Evolutionary conservation across 2,329 filamentous ascomycete species (phyloP).

Genomic region (Tolypocladium nubicola): DNA sequence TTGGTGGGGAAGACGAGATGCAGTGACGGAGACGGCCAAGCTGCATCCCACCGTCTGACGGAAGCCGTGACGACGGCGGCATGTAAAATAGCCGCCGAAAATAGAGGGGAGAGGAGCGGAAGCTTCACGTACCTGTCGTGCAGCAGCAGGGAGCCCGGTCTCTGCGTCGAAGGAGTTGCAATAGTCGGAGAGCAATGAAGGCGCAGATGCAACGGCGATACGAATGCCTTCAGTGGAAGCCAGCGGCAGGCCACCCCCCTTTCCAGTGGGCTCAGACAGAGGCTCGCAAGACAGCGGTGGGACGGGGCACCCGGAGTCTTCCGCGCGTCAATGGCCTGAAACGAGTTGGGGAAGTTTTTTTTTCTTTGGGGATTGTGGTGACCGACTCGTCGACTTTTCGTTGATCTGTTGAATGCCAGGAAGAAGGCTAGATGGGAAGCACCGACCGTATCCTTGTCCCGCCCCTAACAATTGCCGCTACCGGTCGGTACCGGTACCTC

Average conservation of each 20-base stretch:
- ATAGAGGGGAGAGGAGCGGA: neutral
- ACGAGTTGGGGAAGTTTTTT: slow-evolving; percentile 8
- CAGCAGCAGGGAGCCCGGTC: neutral
- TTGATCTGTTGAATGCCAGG: slow-evolving; percentile 8
- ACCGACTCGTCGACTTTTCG: slow-evolving; percentile 1
- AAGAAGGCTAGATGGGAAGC: neutral
- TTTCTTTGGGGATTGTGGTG: slow-evolving; percentile 5
- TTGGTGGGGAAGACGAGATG: neutral
- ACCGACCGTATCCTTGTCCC: slow-evolving; percentile 4
- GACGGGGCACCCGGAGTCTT: neutral
- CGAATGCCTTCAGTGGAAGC: neutral
- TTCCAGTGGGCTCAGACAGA: neutral
- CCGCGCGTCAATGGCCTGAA: slow-evolving; percentile 4
- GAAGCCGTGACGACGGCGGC: neutral
- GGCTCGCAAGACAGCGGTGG: neutral
- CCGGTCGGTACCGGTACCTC: slow-evolving; percentile 5
- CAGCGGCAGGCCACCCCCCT: neutral
- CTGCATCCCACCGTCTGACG: slow-evolving; percentile 4
- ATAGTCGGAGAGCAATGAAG: neutral
- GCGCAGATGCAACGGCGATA: neutral
- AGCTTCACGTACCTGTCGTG: neutral
- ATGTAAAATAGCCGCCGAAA: neutral
- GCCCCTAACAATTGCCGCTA: slow-evolving; percentile 2
- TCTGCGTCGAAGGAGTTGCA: neutral
- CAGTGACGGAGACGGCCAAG: neutral